Percentiles rank a stretch among this genome's conserved stretches.
phyloP scores from a whole-genome alignment of 805 yeast genomes.

The Starmera caribaea region DNA sequence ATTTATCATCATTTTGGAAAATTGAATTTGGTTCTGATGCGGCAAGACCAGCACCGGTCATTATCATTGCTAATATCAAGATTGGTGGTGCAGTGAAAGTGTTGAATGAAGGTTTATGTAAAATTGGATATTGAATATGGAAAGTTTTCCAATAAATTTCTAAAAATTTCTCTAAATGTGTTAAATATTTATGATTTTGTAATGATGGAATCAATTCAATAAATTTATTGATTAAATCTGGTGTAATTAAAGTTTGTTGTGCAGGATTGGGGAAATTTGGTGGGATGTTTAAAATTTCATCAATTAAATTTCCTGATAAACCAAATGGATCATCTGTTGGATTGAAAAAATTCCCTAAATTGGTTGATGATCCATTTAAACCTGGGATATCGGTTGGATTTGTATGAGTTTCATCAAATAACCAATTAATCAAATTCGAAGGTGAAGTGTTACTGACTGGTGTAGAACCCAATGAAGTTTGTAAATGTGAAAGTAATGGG shows the following conservation, averaged over 20 bases:
- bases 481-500: no score
- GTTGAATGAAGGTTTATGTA: slow-evolving; percentile 43
- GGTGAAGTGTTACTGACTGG: slow-evolving; percentile 6
- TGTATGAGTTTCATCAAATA: slow-evolving; percentile 17
- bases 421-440: slow-evolving; percentile 17
- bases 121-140: slow-evolving; percentile 36
- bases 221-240: slow-evolving; percentile 11
- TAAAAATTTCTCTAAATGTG: slow-evolving; percentile 15
- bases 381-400: neutral
- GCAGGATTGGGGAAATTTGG: slow-evolving; percentile 21
- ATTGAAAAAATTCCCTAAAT: slow-evolving; percentile 17
- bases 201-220: slow-evolving; percentile 13
- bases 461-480: neutral
- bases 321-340: slow-evolving; percentile 22
- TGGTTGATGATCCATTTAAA: neutral
- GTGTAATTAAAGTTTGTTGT: slow-evolving; percentile 17
- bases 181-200: slow-evolving; percentile 12
- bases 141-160: slow-evolving; percentile 19
- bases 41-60: slow-evolving; percentile 19
- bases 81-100: slow-evolving; percentile 42
- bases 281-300: slow-evolving; percentile 19
- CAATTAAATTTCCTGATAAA: slow-evolving; percentile 16
- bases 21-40: slow-evolving; percentile 10
- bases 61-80: slow-evolving; percentile 42
- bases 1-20: slow-evolving; percentile 4